These are phyloP conservation scores for Dothideomycetes sp. DNA, from an alignment of 2,329 filamentous ascomycete species.

Conservation along the genomic window DNA sequence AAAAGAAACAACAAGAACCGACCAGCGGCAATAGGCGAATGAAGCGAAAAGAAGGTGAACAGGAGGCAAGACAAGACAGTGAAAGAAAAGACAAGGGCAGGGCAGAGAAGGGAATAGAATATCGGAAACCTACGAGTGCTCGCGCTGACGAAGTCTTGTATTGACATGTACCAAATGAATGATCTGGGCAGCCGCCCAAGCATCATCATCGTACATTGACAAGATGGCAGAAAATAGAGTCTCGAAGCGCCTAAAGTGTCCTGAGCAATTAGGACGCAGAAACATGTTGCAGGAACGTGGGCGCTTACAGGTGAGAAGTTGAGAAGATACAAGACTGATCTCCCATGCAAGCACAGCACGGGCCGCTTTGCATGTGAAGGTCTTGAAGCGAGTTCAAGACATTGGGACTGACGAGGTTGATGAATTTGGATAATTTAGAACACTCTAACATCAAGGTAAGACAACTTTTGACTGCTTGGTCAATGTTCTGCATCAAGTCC, in stretches of 20 bases:
- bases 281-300: slow-evolving; percentile 10
- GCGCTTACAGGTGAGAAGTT: slow-evolving; percentile 12
- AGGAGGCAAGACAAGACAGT: not conserved
- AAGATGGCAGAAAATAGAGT: slow-evolving; percentile 1
- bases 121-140: slow-evolving; percentile 6
- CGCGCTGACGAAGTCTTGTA: slow-evolving; percentile 6
- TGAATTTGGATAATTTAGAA: no score
- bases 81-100: slow-evolving; percentile 3
- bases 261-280: slow-evolving; percentile 4
- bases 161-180: not conserved
- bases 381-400: no score
- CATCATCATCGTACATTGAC: slow-evolving; percentile 7
- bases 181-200: slow-evolving; percentile 2
- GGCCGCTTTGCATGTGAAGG: no score
- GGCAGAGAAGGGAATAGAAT: slow-evolving; percentile 5
- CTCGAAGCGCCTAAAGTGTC: slow-evolving; percentile 1
- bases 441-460: no score
- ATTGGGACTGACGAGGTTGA: no score
- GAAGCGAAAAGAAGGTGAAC: not conserved
- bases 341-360: no score
- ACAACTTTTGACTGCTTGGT: no score
- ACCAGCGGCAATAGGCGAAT: slow-evolving; percentile 10
- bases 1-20: not conserved
- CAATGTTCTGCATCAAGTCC: no score
- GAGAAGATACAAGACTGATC: no score